These are phyloP conservation scores for Curvularia hawaiiensis DNA, from an alignment of 2,329 filamentous ascomycete species.

Conservation along the genomic window DNA sequence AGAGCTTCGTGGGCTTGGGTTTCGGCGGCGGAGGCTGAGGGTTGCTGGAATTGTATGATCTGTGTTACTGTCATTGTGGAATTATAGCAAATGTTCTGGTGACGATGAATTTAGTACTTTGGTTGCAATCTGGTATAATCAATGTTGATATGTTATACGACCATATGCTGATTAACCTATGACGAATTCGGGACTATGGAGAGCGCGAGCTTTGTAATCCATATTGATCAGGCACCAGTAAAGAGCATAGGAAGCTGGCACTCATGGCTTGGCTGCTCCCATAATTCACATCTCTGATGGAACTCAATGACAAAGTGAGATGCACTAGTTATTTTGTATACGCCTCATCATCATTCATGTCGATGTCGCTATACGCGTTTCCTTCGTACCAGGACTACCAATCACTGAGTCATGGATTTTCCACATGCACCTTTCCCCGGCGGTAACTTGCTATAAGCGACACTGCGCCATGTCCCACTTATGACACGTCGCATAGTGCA, in stretches of 20 bases:
- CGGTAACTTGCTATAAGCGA: background rate
- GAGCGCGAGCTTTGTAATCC: background rate
- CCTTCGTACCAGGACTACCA: background rate
- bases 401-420: background rate
- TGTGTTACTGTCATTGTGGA: constrained; percentile 6
- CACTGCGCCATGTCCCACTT: background rate
- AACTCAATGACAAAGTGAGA: background rate
- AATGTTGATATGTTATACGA: background rate
- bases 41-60: constrained; percentile 8
- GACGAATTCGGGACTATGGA: background rate
- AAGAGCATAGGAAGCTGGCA: background rate
- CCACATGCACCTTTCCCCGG: background rate
- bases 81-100: background rate
- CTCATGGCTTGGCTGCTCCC: background rate
- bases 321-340: background rate
- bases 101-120: background rate
- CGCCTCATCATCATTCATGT: background rate
- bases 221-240: background rate
- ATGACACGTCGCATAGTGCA: constrained; percentile 3
- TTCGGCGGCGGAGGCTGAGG: background rate
- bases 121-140: background rate
- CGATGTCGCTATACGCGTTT: background rate
- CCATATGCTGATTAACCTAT: background rate
- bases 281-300: background rate
- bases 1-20: background rate